Percentiles rank a stretch among this genome's conserved stretches.
These are phyloP conservation scores for Phytophthora vignae DNA, from an alignment of 352 stramenopile species.

Conservation along the genomic window DNA sequence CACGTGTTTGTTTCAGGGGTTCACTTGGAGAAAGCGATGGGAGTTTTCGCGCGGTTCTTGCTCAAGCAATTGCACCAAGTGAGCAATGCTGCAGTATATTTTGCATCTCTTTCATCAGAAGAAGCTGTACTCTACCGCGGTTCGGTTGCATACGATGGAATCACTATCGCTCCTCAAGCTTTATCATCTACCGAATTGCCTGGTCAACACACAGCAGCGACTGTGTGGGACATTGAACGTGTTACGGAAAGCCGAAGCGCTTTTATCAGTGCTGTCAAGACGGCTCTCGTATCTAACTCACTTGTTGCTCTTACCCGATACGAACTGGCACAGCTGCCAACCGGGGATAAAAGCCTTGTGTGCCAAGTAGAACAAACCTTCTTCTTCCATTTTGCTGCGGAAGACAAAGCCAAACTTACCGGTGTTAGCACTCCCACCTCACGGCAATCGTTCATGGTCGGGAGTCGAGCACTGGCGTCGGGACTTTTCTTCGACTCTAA, in stretches of 20 bases:
- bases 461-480: constrained; percentile 25
- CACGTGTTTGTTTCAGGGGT: constrained; percentile 51
- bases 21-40: constrained; percentile 56
- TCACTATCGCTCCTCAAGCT: constrained; percentile 21
- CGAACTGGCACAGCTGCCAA: constrained; percentile 4
- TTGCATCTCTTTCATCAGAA: constrained; percentile 18
- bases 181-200: not conserved
- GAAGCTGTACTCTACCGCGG: constrained; percentile 15
- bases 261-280: constrained; percentile 61
- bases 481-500: constrained; percentile 41
- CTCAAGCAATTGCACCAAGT: constrained; percentile 51
- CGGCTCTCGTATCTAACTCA: constrained; percentile 44
- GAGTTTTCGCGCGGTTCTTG: constrained; percentile 58
- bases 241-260: constrained; percentile 38
- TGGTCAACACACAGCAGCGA: not conserved
- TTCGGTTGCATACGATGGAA: constrained; percentile 23
- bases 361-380: constrained; percentile 34
- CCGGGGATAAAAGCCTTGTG: constrained; percentile 9
- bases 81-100: constrained; percentile 8
- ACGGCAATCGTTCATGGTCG: constrained; percentile 39
- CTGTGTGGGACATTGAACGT: constrained; percentile 36
- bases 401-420: not conserved
- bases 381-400: constrained; percentile 55
- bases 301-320: constrained; percentile 41
- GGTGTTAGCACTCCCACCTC: constrained; percentile 3